These are phyloP conservation scores for Citrus australasica DNA, from an alignment of 345 rosid genomes.

Conservation along the genomic window DNA sequence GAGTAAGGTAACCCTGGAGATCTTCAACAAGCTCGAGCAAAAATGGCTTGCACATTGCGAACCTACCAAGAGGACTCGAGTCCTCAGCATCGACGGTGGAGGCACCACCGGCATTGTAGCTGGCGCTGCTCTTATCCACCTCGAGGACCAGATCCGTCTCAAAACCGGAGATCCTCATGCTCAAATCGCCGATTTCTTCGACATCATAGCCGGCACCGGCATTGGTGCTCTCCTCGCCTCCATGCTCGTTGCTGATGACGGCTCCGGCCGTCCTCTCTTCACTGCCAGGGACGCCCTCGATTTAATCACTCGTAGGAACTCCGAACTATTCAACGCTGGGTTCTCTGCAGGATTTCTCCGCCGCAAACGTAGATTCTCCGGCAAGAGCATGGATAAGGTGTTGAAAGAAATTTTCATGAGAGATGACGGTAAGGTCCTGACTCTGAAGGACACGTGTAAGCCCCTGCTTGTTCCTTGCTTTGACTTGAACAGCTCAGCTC, in stretches of 20 bases:
- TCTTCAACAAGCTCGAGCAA: constrained; percentile 85
- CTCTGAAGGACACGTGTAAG: constrained; percentile 86
- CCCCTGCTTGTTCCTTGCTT: constrained; percentile 96
- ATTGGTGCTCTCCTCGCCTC: constrained; percentile 80
- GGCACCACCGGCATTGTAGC: constrained; percentile 69
- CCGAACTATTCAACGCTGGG: constrained; percentile 53
- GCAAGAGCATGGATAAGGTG: constrained; percentile 63
- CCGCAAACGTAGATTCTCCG: constrained; percentile 56
- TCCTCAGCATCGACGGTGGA: constrained; percentile 92
- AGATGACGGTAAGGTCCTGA: constrained; percentile 60
- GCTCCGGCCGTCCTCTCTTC: constrained; percentile 71
- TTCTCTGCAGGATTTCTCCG: constrained; percentile 33
- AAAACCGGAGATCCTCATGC: constrained; percentile 62
- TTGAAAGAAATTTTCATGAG: constrained; percentile 55
- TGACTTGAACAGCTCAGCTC: constrained; percentile 86
- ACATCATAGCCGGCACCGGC: constrained; percentile 84
- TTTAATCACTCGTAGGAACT: constrained; percentile 35
- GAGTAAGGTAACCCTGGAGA: constrained; percentile 86
- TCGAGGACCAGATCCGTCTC: constrained; percentile 89
- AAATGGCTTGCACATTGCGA: constrained; percentile 92
- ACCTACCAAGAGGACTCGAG: constrained; percentile 50
- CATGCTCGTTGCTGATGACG: constrained; percentile 65
- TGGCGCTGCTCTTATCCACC: constrained; percentile 62
- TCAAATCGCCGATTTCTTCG: constrained; percentile 80
- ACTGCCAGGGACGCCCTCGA: constrained; percentile 69